A percentile compares a stretch with the other conserved stretches of the same genome.
Evolutionary conservation across 805 yeast genomes (phyloP).

Genomic region (Candida piceae): DNA sequence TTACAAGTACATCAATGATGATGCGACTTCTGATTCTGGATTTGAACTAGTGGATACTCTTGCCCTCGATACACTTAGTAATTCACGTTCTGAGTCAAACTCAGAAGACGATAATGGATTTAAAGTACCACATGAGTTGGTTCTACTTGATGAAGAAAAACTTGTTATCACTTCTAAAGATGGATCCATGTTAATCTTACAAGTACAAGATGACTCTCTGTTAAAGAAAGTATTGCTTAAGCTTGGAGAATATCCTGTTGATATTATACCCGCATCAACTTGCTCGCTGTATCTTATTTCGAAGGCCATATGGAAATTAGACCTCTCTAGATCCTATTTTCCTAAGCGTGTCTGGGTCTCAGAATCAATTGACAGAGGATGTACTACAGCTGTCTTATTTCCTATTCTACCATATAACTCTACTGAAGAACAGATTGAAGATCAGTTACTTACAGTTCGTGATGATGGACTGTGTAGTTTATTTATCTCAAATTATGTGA

Average conservation of each 20-base stretch:
- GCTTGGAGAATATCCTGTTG: constrained; percentile 18
- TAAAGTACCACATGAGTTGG: constrained; percentile 10
- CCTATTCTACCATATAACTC: not conserved
- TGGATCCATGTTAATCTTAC: constrained; percentile 15
- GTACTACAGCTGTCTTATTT: too few species aligned
- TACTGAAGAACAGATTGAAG: constrained; percentile 8
- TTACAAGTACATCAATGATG: constrained; percentile 7
- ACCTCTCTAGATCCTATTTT: constrained; percentile 15
- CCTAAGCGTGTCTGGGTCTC: constrained; percentile 25
- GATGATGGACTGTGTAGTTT: constrained; percentile 31
- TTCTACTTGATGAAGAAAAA: not conserved
- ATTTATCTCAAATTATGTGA: constrained; percentile 9
- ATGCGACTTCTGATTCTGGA: not conserved
- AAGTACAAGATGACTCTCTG: not conserved
- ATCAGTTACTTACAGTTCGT: constrained; percentile 24
- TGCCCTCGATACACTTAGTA: too few species aligned
- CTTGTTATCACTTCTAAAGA: constrained; percentile 20
- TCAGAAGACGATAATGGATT: too few species aligned
- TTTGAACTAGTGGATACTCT: constrained; percentile 4
- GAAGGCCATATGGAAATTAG: constrained; percentile 26
- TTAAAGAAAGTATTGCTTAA: constrained; percentile 1
- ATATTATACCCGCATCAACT: constrained; percentile 8
- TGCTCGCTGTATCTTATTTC: constrained; percentile 15
- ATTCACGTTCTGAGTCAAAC: too few species aligned
- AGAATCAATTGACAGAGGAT: constrained; percentile 18